These are phyloP conservation scores for Salicornia ramosissima DNA, from an alignment of 148 eudicot species.

Conservation along the genomic window DNA sequence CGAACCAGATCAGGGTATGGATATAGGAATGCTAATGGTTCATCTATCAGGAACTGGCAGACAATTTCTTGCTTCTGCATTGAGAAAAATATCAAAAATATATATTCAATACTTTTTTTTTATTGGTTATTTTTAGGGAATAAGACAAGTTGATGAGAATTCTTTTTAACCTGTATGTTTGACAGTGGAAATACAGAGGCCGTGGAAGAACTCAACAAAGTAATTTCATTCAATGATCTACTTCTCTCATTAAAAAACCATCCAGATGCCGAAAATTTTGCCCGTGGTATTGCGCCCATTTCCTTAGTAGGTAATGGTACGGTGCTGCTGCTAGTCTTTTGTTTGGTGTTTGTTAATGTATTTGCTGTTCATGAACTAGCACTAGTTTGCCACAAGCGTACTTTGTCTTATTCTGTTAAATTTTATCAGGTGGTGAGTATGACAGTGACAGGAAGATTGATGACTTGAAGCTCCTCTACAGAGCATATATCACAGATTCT, in stretches of 20 bases:
- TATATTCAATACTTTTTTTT: not conserved
- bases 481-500: slow-evolving; percentile 70
- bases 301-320: slow-evolving; percentile 58
- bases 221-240: slow-evolving; percentile 53
- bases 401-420: slow-evolving; percentile 6
- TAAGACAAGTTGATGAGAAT: not conserved
- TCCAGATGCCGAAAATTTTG: slow-evolving; percentile 74
- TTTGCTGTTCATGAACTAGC: not conserved
- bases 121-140: not conserved
- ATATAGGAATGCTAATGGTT: slow-evolving; percentile 5
- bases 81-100: not conserved
- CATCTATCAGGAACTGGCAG: not conserved
- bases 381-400: slow-evolving; percentile 13
- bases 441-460: slow-evolving; percentile 63
- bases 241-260: slow-evolving; percentile 62
- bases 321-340: slow-evolving; percentile 9
- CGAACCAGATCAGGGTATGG: slow-evolving; percentile 66
- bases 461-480: slow-evolving; percentile 83
- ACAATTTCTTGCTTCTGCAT: slow-evolving; percentile 2
- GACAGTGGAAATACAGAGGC: slow-evolving; percentile 53
- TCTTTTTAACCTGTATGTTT: slow-evolving; percentile 18
- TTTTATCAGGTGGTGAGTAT: slow-evolving; percentile 69
- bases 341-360: slow-evolving; percentile 3
- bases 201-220: slow-evolving; percentile 71
- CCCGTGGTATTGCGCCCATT: slow-evolving; percentile 75